Base-by-base conservation (phyloP, 2,329 filamentous ascomycete species). In the Talaromyces sp. region DNA sequence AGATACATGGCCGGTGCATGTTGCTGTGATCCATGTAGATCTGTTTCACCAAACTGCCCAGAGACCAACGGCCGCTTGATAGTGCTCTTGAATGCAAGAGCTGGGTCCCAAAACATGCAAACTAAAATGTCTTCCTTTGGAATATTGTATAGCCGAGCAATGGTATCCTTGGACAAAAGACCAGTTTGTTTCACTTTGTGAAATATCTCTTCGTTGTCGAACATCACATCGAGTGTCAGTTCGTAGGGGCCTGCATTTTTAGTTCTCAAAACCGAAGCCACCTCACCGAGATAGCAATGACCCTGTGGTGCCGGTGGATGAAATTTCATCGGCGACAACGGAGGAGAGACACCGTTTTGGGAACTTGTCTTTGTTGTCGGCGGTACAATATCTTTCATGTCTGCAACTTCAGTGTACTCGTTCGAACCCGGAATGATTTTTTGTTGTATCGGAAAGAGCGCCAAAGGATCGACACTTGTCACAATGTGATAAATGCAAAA, bases 221-320 rank as follows among this genome's bases (percentile, higher is more conserved):
- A 56, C 27, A 57, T 57, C 7, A 58, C 33, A 34, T 58, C 56
- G 10, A 58, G n/a, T 14, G 56, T 58, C 8, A 58, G 18, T 23
- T 58, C 56, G 40, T 58, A 51, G 7, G 56, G 56, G 9, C 56
- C 56, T 5, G 56, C 40, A 31, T 58, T 58, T 33, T 58, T 58
- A 16, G 34, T 30, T 9, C 56, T 36, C 6, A 58, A 18, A 1
- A 58, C 31, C 5, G 56, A 50, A 5, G 56, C 56, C 1, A 58
- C n/a, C 18, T 58, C 56, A 23, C 40, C 56, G 8, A 58, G 27
- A 30, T 58, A 50, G 28, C 16, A 31, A 10, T 23, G 4, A 12
- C 40, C 56, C n/a, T 28, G 18, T 34, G 52, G 52, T 30, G 52
- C 28, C 6, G 27, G 28, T 27, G 52, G 52, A 4, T 54, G 18